Base-by-base conservation (phyloP, 1,284 basidiomycete species). In the Cryptococcus sp. region DNA sequence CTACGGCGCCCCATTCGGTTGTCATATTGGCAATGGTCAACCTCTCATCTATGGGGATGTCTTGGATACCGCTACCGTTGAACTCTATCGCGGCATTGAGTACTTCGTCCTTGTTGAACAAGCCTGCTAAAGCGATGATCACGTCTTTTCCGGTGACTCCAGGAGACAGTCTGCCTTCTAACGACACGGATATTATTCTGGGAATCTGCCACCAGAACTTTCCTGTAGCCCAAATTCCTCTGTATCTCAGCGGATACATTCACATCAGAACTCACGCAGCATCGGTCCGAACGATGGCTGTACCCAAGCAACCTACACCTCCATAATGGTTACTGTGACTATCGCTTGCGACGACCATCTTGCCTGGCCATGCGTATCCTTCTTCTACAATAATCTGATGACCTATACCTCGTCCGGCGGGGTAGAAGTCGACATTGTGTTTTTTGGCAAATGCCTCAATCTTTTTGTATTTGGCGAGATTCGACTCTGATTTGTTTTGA, bases 171-270 rank as follows among this genome's bases (percentile, higher is more conserved):
- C 80, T 79, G 11, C 95, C 95, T 58, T 82, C 85, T 44, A 99
- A 81, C 70, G 97, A 92, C 57, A 98, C 95, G 60, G 91, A 91
- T 75, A 99, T 84, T 83, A 97, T 93, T 7, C 92, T 85, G 5
- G 95, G 95, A 32, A 99, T 89, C 79, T 98, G 95, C 96, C 95
- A 98, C 95, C 95, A 99, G 4, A 96, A 98, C 77, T 92, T 92
- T 44, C 95, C 92, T 0, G 96, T 98, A 3, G 96, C 93, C 95
- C 95, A 99, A 15, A 99, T 85, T 2, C 95, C 94, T 68, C 61
- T 76, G 59, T 14, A 13, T 7, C 30, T 56, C 34, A 56, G 53
- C 48, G 23, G 46, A 34, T 13, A 13, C n/a, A 35, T 36, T 36
- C 15, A n/a, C 35, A 6, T n/a, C 13, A 10, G 31, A 31, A 69